A percentile compares a stretch with the other conserved stretches of the same genome.
Evolutionary conservation across 176 grass and related monocot genomes (phyloP).

Genomic region (Aegilops tauschii): DNA sequence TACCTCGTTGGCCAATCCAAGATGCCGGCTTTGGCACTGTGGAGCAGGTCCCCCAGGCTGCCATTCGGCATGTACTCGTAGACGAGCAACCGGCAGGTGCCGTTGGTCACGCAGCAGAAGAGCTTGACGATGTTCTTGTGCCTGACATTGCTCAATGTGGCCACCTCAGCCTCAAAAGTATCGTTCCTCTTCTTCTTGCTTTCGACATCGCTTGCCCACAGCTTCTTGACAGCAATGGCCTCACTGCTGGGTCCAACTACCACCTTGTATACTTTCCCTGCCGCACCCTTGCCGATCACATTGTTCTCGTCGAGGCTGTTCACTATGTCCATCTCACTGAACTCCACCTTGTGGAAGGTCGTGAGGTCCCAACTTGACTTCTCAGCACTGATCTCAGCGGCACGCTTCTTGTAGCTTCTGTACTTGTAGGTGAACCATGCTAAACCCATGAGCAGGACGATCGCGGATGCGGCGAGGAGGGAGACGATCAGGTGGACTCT

Average conservation of each 20-base stretch:
- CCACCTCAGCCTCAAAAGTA: slow-evolving; percentile 55
- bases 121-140: slow-evolving; percentile 95
- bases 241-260: slow-evolving; percentile 39
- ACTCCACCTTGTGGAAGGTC: slow-evolving; percentile 63
- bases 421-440: slow-evolving; percentile 43
- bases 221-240: slow-evolving; percentile 62
- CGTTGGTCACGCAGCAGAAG: slow-evolving; percentile 51
- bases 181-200: slow-evolving; percentile 9
- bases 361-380: slow-evolving; percentile 48
- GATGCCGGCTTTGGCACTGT: slow-evolving; percentile 38
- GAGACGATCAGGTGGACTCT: background rate
- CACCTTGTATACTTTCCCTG: slow-evolving; percentile 64
- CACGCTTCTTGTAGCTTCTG: slow-evolving; percentile 14
- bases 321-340: slow-evolving; percentile 52
- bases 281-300: slow-evolving; percentile 48
- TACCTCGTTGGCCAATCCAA: slow-evolving; percentile 62
- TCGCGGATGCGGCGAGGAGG: background rate
- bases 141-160: slow-evolving; percentile 57
- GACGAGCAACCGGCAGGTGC: slow-evolving; percentile 49
- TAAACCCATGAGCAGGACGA: slow-evolving; percentile 23
- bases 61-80: slow-evolving; percentile 98
- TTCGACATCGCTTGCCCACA: slow-evolving; percentile 1
- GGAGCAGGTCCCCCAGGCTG: slow-evolving; percentile 78
- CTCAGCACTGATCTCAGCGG: background rate
- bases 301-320: slow-evolving; percentile 56